Base-by-base conservation (phyloP, 176 grass and related monocot species). In the Miscanthus lutarioriparius region DNA sequence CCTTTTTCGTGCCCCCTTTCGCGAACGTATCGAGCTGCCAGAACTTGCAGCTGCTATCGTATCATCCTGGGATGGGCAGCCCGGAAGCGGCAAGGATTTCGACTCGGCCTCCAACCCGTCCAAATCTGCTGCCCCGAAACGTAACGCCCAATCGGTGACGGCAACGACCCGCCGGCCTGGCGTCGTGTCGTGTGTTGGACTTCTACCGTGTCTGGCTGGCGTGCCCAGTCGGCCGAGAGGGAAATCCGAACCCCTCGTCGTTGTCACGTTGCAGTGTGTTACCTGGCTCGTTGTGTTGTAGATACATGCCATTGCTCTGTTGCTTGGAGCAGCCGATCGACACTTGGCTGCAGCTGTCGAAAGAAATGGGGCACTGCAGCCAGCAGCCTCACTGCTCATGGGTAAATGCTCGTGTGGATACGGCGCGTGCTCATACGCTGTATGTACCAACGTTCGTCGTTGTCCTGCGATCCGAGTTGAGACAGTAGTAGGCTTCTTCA, bases 81-180 rank as follows among this genome's bases (percentile, higher is more conserved):
- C 53, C 53, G 0, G 22, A 23, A 58, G 7, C 20, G 20, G 53
- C 53, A 58, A 58, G 8, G 20, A 58, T n/a, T n/a, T 15, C 15
- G 28, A 65, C 15, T 22, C 45, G 10, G 4, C 4, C 17, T 1
- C 8, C 27, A 32, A 61, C 17, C 25, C 20, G 67, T 32, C 27
- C 37, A 38, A 30, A 67, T 79, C 27, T 70, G 74, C 68, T 37
- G 38, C 7, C 80, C 68, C 76, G 37, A 1, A 75, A 80, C 48
- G 51, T 1, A 5, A 80, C 47, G 49, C 2, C 62, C 80, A 23
- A n/a, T 77, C 80, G 11, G 53, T 39, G 86, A 63, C 14, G 67
- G 45, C 75, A 5, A 67, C 81, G 69, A 35, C 75, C 25, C 27
- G 35, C 19, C 38, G 68, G 37, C 13, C 28, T 26, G 36, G 59